phyloP scores from a whole-genome alignment of 2,329 filamentous ascomycete genomes.

The Xylaria sp. region DNA sequence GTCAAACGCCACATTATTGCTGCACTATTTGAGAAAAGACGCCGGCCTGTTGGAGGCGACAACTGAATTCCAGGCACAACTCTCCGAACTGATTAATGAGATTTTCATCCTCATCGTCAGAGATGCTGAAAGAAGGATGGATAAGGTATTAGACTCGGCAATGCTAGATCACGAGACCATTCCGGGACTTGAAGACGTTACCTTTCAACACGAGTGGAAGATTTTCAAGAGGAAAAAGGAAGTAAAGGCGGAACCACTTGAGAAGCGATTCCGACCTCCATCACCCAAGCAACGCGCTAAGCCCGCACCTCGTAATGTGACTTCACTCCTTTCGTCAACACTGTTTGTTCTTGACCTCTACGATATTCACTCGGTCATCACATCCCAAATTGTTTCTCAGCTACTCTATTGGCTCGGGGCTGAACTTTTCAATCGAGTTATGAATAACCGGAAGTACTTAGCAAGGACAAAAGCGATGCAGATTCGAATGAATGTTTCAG shows the following conservation, averaged over 20 bases:
- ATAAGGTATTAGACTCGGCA: conserved; percentile 90
- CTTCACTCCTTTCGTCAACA: conserved; percentile 91
- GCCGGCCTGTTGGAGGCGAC: conserved; percentile 79
- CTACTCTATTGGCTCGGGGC: conserved; percentile 95
- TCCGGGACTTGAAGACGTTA: conserved; percentile 93
- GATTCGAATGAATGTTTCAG: conserved; percentile 97
- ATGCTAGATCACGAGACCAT: conserved; percentile 99
- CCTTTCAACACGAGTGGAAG: conserved; percentile 99
- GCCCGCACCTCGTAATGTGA: conserved; percentile 91
- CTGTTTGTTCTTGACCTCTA: conserved; percentile 98
- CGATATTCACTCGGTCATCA: conserved; percentile 97
- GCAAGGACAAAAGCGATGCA: conserved; percentile 99
- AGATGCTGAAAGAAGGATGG: conserved; percentile 92
- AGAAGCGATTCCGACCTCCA: conserved; percentile 89
- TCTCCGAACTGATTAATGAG: conserved; percentile 94
- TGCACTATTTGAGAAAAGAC: conserved; percentile 98
- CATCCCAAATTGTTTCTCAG: conserved; percentile 87
- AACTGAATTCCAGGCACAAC: conserved; percentile 86
- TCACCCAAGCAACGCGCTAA: conserved; percentile 93
- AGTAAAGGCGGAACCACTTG: conserved; percentile 85
- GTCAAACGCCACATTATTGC: conserved; percentile 91
- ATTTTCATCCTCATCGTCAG: conserved; percentile 98
- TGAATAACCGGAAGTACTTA: conserved; percentile 93
- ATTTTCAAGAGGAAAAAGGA: conserved; percentile 91
- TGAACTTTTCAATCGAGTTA: conserved; percentile 96